Base-by-base conservation (phyloP, 495 filamentous ascomycete genomes). In the Trichoderma erinaceum region DNA sequence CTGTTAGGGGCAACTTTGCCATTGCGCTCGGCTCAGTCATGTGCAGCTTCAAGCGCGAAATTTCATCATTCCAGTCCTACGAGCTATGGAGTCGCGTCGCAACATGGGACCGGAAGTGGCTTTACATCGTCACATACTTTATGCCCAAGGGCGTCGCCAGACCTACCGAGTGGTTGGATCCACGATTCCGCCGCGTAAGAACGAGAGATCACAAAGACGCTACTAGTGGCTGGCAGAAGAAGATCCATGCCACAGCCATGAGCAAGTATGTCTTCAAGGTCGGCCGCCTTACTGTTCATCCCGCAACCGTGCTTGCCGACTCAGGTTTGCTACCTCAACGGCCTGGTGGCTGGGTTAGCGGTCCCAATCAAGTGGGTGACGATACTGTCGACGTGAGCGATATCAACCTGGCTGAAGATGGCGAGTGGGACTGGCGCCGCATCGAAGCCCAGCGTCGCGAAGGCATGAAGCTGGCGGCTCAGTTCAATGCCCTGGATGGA, bases 231-330 rank as follows among this genome's bases (percentile, higher is more conserved):
- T 79, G 79, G 27, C 72, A 75, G 41, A 78, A 79, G 69, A 79
- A 80, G 67, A 81, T 97, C 43, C 86, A 89, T 69, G 93, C 93
- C 1, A 89, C 87, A 3, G 89, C 86, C 5, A 71, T 97, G 16
- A 89, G 87, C 71, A 94, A 96, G 80, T 97, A 96, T 74, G 93
- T 96, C 2, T 89, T 92, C 72, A 97, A 97, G 80, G 86, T 90
- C 72, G 93, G 93, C 0, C 81, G 95, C 21, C 78, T 93, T 70
- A 99, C 94, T 8, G 85, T 97, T 8, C 84, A 91, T 46, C 92
- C 94, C 8, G 92, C 94, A 75, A 79, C 90, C 41, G 82, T 95
- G 15, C 79, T 97, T 16, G 78, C 84, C 61, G 83, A 88, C 48
- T 86, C 85, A 46, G 86, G 86, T 12, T 78, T 97, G 73, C 78